These are phyloP conservation scores for Pythium aquatile DNA, from an alignment of 352 stramenopile genomes.

Conservation along the genomic window DNA sequence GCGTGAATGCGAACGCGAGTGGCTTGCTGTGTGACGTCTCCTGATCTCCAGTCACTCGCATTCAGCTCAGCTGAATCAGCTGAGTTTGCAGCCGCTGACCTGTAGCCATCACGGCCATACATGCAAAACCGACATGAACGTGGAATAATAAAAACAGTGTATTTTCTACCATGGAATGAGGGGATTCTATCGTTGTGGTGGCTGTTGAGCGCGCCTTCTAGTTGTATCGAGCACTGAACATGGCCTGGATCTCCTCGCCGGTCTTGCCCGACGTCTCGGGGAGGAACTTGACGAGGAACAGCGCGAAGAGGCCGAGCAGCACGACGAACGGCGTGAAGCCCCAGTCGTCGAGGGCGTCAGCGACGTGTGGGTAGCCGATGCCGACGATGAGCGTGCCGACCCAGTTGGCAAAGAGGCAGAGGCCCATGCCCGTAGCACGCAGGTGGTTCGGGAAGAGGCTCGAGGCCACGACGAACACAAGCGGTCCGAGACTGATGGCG, in stretches of 20 bases:
- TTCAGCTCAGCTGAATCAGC: not conserved
- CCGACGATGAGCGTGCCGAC: slow-evolving; percentile 49
- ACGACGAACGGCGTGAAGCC: slow-evolving; percentile 34
- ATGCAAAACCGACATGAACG: too few relatives aligned
- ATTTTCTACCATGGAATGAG: not conserved
- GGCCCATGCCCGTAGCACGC: slow-evolving; percentile 38
- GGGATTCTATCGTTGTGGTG: too few relatives aligned
- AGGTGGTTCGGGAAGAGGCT: slow-evolving; percentile 62
- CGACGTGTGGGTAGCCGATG: slow-evolving; percentile 58
- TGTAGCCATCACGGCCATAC: not conserved
- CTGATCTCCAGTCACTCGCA: not conserved
- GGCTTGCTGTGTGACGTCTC: too few relatives aligned
- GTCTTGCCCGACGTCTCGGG: slow-evolving; percentile 26
- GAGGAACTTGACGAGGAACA: slow-evolving; percentile 23
- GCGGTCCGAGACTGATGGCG: slow-evolving; percentile 60
- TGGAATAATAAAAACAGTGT: slow-evolving; percentile 5
- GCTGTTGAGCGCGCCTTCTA: not conserved
- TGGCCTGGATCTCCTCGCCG: slow-evolving; percentile 27
- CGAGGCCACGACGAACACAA: slow-evolving; percentile 56
- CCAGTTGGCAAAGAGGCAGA: slow-evolving; percentile 47
- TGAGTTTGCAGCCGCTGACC: not conserved
- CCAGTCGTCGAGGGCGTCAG: slow-evolving; percentile 35
- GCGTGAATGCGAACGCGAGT: too few relatives aligned
- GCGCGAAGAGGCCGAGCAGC: slow-evolving; percentile 12
- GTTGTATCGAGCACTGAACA: slow-evolving; percentile 18